Evolutionary conservation across 2,329 filamentous ascomycete species (phyloP), one percentile per base, ranked within the genome.

Genomic region (Aspergillus oerlinghausenensis): DNA sequence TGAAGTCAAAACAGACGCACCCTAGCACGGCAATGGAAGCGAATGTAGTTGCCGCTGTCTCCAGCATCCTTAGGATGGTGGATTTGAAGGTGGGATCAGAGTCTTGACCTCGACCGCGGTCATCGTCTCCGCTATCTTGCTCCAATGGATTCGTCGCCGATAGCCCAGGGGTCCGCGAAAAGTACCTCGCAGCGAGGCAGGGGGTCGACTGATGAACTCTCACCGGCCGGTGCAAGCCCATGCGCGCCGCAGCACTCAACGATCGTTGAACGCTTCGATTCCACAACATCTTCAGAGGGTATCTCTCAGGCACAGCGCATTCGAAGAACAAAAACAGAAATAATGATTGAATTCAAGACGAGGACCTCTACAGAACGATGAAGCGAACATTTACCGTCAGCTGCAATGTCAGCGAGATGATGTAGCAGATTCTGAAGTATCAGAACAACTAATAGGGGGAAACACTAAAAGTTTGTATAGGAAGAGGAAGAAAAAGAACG

Each of bases 11-110:
- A n/a, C 25, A 49, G 9, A 35, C 58, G 19, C 82, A 77, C 64
- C 86, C 89, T 32, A 93, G 77, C 17, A 93, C 84, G 10, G 87
- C 64, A 55, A 93, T 88, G 23, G 88, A 90, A 26, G 89, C 88
- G 58, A 90, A 82, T 0, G 89, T 91, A 0, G 89, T 92, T 8
- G 85, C 86, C 2, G 88, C 89, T 5, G 87, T 80, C 71, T 93
- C 89, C 54, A 85, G 74, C 84, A 91, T 89, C 68, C 88, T 90
- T 42, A 77, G 74, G 7, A 74, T 59, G 2, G 77, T 79, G 11
- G 73, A 69, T 60, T 67, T 76, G 29, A 73, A 53, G 42, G 55
- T 71, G 21, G 67, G 67, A 19, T 72, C 71, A 21, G 66, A 60
- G 49, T 72, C 60, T 57, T 64, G 63, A n/a, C 57, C 57, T 59